Conservation (phyloP, 176 grass and related monocot genomes). For the Triticum dicoccoides region DNA sequence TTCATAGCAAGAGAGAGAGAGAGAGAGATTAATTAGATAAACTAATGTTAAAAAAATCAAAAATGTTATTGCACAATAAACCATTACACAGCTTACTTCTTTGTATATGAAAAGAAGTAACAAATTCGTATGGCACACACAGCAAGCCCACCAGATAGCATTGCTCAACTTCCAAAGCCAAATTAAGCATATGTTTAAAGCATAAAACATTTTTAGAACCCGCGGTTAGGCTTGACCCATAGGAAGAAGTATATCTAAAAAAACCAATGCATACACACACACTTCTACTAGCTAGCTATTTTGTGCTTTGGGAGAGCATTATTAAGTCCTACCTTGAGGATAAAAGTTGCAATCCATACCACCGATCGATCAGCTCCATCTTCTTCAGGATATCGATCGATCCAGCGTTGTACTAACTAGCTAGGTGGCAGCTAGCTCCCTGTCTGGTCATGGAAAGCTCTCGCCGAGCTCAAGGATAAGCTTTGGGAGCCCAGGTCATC, state of each 20-base stretch:
- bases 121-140: slow-evolving; percentile 22
- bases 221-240: slow-evolving; percentile 15
- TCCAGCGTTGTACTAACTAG: neutral
- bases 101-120: slow-evolving; percentile 34
- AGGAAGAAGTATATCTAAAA: slow-evolving; percentile 21
- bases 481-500: slow-evolving; percentile 43
- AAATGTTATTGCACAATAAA: slow-evolving; percentile 47
- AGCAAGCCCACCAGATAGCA: neutral
- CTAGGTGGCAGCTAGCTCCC: slow-evolving; percentile 21
- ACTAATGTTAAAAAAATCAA: neutral
- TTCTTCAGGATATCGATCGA: neutral
- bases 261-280: slow-evolving; percentile 31
- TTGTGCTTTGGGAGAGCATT: slow-evolving; percentile 31
- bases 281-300: slow-evolving; percentile 7
- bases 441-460: slow-evolving; percentile 44
- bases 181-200: neutral
- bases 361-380: neutral
- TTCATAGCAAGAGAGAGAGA: neutral
- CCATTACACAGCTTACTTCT: slow-evolving; percentile 34
- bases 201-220: neutral
- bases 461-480: slow-evolving; percentile 46
- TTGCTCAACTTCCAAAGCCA: slow-evolving; percentile 24
- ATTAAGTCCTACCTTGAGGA: slow-evolving; percentile 37
- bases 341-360: slow-evolving; percentile 12
- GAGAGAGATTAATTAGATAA: neutral